Conservation (phyloP, 2,329 filamentous ascomycete species). For the Sporothrix sp. region DNA sequence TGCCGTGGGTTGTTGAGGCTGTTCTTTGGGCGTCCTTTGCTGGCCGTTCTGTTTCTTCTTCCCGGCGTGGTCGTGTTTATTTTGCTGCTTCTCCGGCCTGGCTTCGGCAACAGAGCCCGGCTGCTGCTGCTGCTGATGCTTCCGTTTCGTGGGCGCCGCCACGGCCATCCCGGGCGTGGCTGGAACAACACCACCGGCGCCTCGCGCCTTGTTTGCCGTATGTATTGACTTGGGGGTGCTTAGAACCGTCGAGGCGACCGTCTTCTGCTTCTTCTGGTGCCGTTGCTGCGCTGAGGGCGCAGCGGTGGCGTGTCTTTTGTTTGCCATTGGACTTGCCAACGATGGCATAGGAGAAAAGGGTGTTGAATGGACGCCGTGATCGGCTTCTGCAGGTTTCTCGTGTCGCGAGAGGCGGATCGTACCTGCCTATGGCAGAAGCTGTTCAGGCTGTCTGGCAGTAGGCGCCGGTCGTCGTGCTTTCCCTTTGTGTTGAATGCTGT, state of each 20-base stretch:
- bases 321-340: too few relatives aligned
- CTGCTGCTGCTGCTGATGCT: neutral
- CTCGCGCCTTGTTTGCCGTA: neutral
- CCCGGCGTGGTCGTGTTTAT: conserved; percentile 23
- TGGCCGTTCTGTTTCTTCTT: conserved; percentile 21
- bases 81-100: conserved; percentile 21
- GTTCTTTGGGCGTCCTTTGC: conserved; percentile 8
- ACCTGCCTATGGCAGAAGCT: neutral
- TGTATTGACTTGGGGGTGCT: neutral
- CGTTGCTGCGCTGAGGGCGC: neutral
- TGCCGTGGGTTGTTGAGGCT: conserved; percentile 16
- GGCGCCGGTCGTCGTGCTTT: neutral
- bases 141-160: neutral
- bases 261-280: conserved; percentile 11
- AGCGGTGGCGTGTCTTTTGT: neutral
- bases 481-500: neutral
- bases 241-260: neutral
- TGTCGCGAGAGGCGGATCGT: too few relatives aligned
- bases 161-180: conserved; percentile 8
- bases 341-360: too few relatives aligned
- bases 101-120: neutral
- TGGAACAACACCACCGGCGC: conserved; percentile 1
- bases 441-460: neutral
- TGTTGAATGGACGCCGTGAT: too few relatives aligned
- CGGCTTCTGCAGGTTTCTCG: too few relatives aligned